Base-by-base conservation (phyloP, 177 flowering plant species). In the Vitis hybrid region DNA sequence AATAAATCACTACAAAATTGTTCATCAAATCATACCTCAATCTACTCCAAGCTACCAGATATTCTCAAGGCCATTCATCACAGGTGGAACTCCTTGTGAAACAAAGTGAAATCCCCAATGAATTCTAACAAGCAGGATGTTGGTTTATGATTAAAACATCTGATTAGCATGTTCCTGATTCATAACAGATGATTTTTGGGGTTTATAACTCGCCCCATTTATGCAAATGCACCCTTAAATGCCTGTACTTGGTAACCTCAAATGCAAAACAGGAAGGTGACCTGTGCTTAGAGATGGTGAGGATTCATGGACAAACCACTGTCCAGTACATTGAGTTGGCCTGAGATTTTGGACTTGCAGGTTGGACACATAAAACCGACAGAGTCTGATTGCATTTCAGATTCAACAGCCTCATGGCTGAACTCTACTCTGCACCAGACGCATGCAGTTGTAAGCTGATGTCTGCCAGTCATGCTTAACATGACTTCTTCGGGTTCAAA, bases 341-440 rank as follows among this genome's bases (percentile, higher is more conserved):
- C 90, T 11, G 94, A 88, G 11, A 91, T 84, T 72, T 80, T 89
- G 16, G 82, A 83, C 78, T 88, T 91, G 86, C 98, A 93, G 62
- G 81, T 58, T 5, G 92, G 87, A 78, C 98, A 93, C 91, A 91
- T 87, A 71, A 79, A 93, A 60, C 98, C 98, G 71, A 91, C 91
- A 3, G 97, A 87, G 78, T 86, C 88, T 62, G 91, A 76, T 54
- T 83, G 89, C 35, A 78, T 46, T 69, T 87, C 95, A 3, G 83
- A 70, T 55, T 81, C 80, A 40, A 78, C 19, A 67, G 78, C 76
- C 46, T 84, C 94, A 64, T 81, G 87, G 70, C 56, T 82, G 78
- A 93, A 93, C 78, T 83, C 90, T 35, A 76, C 15, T 62, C 89
- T 82, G 75, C 98, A 93, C 98, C 98, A 93, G 13, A 91, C 88